phyloP scores from a whole-genome alignment of 2,329 filamentous ascomycete species.

The Colletotrichum sp. region DNA sequence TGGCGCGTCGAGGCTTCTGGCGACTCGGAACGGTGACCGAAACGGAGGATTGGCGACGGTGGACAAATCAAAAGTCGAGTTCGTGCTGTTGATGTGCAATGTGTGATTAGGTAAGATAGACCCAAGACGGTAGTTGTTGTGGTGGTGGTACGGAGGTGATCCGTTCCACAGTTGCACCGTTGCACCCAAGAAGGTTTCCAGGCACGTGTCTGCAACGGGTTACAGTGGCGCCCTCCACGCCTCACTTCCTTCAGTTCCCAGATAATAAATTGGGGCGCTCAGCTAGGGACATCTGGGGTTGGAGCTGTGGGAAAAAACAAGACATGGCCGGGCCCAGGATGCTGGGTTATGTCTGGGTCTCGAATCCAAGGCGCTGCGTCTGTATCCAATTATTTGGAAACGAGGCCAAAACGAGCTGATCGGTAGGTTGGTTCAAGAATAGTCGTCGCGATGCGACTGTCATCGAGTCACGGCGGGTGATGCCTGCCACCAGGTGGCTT shows the following conservation, averaged over 20 bases:
- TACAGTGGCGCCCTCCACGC: not conserved
- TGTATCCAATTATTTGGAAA: not conserved
- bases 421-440: not conserved
- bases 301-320: too few relatives aligned
- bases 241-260: not conserved
- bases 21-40: not conserved
- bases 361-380: not conserved
- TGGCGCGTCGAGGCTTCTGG: not conserved
- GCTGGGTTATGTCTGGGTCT: not conserved
- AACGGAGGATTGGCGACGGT: not conserved
- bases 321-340: not conserved
- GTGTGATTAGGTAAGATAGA: not conserved
- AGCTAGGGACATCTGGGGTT: not conserved
- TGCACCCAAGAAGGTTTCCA: not conserved
- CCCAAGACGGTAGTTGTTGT: not conserved
- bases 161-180: not conserved
- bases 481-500: too few relatives aligned
- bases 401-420: not conserved
- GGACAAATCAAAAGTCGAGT: not conserved
- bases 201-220: constrained; percentile 1
- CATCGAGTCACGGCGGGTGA: not conserved
- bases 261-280: not conserved
- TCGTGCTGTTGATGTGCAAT: too few relatives aligned
- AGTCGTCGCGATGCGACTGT: not conserved
- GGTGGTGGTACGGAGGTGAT: not conserved